Evolutionary conservation across 345 rosid species (phyloP).

Genomic region (Turritis glabra): DNA sequence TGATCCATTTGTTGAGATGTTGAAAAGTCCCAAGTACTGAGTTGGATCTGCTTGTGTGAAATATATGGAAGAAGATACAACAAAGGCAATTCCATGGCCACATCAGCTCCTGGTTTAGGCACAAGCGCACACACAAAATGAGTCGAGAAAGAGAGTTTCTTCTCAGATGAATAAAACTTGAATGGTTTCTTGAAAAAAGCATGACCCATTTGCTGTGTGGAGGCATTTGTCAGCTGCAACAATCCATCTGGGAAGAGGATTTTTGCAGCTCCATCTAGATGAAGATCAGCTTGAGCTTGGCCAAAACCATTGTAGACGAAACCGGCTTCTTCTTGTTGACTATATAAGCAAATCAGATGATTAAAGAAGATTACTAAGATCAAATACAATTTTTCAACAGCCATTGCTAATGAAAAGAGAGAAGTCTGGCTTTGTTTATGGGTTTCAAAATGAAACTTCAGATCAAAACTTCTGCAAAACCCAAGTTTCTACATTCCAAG

Average conservation of each 20-base stretch:
- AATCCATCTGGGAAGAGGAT: conserved; percentile 44
- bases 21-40: conserved; percentile 52
- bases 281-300: conserved; percentile 34
- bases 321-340: conserved; percentile 28
- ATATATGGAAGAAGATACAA: conserved; percentile 39
- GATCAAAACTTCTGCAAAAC: not conserved
- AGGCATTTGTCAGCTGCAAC: conserved; percentile 54
- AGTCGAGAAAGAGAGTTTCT: conserved; percentile 39
- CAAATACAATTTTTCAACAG: conserved; percentile 7
- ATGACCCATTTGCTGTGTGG: conserved; percentile 42
- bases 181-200: conserved; percentile 47
- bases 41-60: conserved; percentile 26
- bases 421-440: not conserved
- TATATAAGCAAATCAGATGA: conserved; percentile 17
- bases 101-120: conserved; percentile 37
- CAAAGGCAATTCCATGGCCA: conserved; percentile 52
- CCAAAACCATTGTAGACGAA: conserved; percentile 49
- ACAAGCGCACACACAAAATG: conserved; percentile 47
- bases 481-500: not conserved
- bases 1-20: conserved; percentile 38
- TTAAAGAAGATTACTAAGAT: conserved; percentile 11
- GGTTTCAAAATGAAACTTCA: not conserved
- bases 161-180: conserved; percentile 44
- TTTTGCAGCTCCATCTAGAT: conserved; percentile 44
- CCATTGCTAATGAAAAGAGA: conserved; percentile 26